phyloP scores from a whole-genome alignment of 805 yeast species.

The Hanseniaspora guilliermondii region DNA sequence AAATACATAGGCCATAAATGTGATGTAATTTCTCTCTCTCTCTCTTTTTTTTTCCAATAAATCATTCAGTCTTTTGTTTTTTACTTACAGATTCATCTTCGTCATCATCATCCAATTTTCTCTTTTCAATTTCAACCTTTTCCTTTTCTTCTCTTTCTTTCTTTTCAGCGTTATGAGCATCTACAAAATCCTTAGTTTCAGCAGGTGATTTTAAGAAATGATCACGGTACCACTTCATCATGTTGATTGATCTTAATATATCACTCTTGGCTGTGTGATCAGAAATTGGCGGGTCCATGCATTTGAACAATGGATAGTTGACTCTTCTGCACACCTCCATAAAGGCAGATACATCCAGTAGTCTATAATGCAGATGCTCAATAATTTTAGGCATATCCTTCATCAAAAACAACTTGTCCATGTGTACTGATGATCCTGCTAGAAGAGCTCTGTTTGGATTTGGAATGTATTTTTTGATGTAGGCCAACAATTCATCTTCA shows the following conservation, averaged over 20 bases:
- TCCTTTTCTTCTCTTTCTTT: background rate
- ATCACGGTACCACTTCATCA: constrained; percentile 63
- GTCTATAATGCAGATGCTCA: constrained; percentile 55
- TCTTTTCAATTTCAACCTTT: background rate
- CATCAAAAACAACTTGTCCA: constrained; percentile 76
- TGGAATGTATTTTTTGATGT: constrained; percentile 45
- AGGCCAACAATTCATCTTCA: constrained; percentile 49
- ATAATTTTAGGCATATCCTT: constrained; percentile 68
- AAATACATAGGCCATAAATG: background rate
- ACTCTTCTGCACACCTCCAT: constrained; percentile 72
- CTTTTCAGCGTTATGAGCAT: constrained; percentile 8
- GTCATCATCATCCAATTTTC: background rate
- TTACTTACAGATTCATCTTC: constrained; percentile 1
- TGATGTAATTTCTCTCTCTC: too few species aligned
- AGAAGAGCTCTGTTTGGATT: constrained; percentile 49
- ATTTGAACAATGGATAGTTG: constrained; percentile 47
- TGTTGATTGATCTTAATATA: constrained; percentile 76
- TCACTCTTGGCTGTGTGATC: constrained; percentile 83
- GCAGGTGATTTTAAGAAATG: constrained; percentile 38
- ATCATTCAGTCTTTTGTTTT: constrained; percentile 9
- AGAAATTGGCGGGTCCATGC: constrained; percentile 37
- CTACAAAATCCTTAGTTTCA: constrained; percentile 15
- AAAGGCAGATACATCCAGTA: constrained; percentile 80
- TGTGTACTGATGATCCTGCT: constrained; percentile 87
- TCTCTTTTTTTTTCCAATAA: background rate